These are phyloP conservation scores for Pilasporangium apinafurcum DNA, from an alignment of 352 stramenopile genomes.

Conservation along the genomic window DNA sequence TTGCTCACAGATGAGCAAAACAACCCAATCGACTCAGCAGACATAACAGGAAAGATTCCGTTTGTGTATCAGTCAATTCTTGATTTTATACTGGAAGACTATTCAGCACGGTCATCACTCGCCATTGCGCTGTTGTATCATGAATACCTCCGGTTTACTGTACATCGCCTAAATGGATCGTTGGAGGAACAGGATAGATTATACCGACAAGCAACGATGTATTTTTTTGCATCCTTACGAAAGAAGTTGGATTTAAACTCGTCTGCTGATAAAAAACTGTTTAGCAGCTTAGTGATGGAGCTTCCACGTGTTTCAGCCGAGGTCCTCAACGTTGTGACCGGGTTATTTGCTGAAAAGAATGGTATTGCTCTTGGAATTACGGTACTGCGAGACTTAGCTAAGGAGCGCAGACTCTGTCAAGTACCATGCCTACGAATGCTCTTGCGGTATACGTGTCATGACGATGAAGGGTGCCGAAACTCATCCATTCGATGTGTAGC, in stretches of 20 bases:
- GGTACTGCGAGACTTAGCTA: conserved; percentile 60
- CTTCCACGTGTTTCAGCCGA: conserved; percentile 55
- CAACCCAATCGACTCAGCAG: conserved; percentile 7
- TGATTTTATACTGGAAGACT: conserved; percentile 59
- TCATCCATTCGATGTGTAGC: conserved; percentile 67
- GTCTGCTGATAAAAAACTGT: conserved; percentile 64
- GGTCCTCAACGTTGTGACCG: conserved; percentile 39
- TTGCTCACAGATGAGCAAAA: conserved; percentile 41
- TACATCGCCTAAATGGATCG: conserved; percentile 3
- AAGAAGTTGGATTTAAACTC: conserved; percentile 50
- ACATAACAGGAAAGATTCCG: conserved; percentile 24
- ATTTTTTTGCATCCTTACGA: conserved; percentile 39
- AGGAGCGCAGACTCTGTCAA: conserved; percentile 52
- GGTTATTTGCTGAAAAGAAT: conserved; percentile 45
- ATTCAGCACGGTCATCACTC: conserved; percentile 37
- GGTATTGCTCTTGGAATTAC: conserved; percentile 69
- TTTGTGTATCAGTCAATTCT: conserved; percentile 63
- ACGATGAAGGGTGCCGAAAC: conserved; percentile 63
- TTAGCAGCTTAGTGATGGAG: conserved; percentile 42
- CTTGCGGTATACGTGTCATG: conserved; percentile 61
- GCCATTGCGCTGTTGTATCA: conserved; percentile 48
- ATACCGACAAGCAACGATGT: conserved; percentile 35
- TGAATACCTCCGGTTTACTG: conserved; percentile 51
- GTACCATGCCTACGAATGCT: conserved; percentile 46
- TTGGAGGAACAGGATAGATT: conserved; percentile 8